phyloP scores from a whole-genome alignment of 169 alveolate genomes.

The Plasmodium gallinaceum region DNA sequence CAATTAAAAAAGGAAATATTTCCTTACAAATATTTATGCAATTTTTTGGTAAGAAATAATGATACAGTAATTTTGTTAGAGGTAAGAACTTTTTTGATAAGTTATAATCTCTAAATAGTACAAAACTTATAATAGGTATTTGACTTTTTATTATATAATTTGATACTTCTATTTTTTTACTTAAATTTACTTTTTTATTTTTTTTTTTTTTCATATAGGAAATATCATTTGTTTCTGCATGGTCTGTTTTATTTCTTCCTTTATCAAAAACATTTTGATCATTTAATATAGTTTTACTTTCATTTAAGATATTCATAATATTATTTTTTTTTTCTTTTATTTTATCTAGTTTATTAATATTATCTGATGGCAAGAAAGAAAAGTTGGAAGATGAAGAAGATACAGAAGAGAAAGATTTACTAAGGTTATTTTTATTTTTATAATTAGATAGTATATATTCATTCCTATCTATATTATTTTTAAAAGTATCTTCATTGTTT shows the following conservation, averaged over 20 bases:
- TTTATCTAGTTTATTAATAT: background rate
- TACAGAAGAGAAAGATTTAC: background rate
- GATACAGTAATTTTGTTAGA: slow-evolving; percentile 49
- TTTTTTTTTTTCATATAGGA: background rate
- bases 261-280: too few species aligned
- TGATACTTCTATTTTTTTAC: background rate
- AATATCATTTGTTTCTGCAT: background rate
- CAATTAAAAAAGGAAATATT: slow-evolving; percentile 27
- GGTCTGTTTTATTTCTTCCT: background rate
- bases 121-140: slow-evolving; percentile 66
- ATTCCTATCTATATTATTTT: background rate
- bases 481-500: background rate
- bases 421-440: background rate
- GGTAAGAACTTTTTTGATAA: slow-evolving; percentile 60
- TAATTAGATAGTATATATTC: background rate
- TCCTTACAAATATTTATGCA: slow-evolving; percentile 57
- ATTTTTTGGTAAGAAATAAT: slow-evolving; percentile 54
- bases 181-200: background rate
- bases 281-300: too few species aligned
- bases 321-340: background rate
- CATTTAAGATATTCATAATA: background rate
- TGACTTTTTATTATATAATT: slow-evolving; percentile 26
- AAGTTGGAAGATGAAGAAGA: slow-evolving; percentile 9
- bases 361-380: background rate
- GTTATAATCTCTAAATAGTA: slow-evolving; percentile 52